Evolutionary conservation across 148 eudicot genomes (phyloP).

Genomic region (Silene latifolia): DNA sequence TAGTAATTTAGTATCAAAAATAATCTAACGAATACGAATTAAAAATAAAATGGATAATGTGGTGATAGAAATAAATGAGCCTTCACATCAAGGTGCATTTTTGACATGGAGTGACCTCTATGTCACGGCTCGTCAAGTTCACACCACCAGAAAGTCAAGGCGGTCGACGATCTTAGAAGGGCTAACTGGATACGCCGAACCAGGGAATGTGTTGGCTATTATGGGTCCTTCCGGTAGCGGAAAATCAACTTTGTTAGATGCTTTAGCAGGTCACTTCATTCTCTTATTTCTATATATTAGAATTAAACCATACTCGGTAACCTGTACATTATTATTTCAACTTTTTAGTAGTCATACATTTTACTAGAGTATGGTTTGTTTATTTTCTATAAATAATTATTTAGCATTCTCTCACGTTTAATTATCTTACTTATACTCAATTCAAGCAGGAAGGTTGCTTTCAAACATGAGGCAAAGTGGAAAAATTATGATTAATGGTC

Average conservation of each 20-base stretch:
- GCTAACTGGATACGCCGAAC: constrained; percentile 37
- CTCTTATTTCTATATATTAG: not conserved
- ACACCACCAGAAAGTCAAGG: not conserved
- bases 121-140: constrained; percentile 19
- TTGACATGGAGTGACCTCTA: constrained; percentile 20
- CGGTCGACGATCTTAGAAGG: constrained; percentile 27
- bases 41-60: not conserved
- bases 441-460: constrained; percentile 27
- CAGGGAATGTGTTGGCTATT: constrained; percentile 46
- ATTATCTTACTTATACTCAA: not conserved
- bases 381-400: too few species aligned
- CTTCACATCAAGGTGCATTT: constrained; percentile 5
- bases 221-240: constrained; percentile 60
- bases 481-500: constrained; percentile 38
- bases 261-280: constrained; percentile 37
- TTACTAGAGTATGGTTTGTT: too few species aligned
- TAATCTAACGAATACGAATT: not conserved
- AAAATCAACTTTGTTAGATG: constrained; percentile 46
- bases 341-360: too few species aligned
- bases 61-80: not conserved
- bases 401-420: too few species aligned
- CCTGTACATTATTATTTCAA: too few species aligned
- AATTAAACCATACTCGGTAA: too few species aligned
- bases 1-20: too few species aligned
- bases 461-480: constrained; percentile 33